phyloP scores from a whole-genome alignment of 768 basidiomycete genomes.

The Trametes cubensis region DNA sequence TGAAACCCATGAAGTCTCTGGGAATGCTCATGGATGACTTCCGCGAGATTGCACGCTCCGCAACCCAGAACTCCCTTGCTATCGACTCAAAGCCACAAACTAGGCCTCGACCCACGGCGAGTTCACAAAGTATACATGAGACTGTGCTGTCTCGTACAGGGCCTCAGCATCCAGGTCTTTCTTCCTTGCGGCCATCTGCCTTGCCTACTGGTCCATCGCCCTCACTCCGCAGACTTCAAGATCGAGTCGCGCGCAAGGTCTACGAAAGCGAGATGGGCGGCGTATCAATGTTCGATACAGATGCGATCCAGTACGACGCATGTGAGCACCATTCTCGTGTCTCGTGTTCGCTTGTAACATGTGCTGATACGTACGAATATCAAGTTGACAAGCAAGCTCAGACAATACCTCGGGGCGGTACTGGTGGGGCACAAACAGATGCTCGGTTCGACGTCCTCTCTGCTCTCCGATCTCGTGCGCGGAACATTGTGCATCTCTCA shows the following conservation, averaged over 20 bases:
- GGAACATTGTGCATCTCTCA: constrained; percentile 1
- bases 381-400: too few species aligned
- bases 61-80: constrained; percentile 19
- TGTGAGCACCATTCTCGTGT: too few species aligned
- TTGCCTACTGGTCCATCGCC: background rate
- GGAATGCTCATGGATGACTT: constrained; percentile 41
- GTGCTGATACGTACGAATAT: too few species aligned
- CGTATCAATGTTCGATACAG: too few species aligned
- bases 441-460: background rate
- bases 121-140: too few species aligned
- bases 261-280: too few species aligned
- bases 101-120: background rate
- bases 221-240: background rate
- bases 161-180: too few species aligned
- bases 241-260: background rate
- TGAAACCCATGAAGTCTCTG: constrained; percentile 38
- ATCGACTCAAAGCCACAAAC: background rate
- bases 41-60: constrained; percentile 39
- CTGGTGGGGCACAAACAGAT: too few species aligned
- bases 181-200: background rate
- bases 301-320: too few species aligned
- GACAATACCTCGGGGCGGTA: too few species aligned
- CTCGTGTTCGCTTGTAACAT: too few species aligned
- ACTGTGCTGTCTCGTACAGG: too few species aligned
- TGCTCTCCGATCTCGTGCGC: background rate